phyloP scores from a whole-genome alignment of 495 filamentous ascomycete genomes.

The Oidiodendron maius region DNA sequence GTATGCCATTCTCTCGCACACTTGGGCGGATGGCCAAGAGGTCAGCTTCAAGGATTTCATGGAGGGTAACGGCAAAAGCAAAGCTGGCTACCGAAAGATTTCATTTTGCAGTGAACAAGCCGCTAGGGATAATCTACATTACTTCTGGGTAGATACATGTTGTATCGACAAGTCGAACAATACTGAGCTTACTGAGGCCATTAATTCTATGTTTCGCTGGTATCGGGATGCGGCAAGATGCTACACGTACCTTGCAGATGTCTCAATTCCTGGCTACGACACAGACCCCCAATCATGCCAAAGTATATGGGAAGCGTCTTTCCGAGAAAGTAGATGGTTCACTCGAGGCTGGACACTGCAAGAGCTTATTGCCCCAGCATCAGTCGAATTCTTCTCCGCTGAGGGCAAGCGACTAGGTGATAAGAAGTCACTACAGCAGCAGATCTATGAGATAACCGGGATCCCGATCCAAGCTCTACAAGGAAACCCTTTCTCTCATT shows the following conservation, averaged over 20 bases:
- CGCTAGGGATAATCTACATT: no score
- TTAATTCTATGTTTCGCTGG: no score
- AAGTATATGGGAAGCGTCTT: conserved; percentile 1
- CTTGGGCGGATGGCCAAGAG: conserved; percentile 20
- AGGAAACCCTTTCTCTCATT: conserved; percentile 1
- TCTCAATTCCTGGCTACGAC: conserved; percentile 1
- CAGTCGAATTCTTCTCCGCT: conserved; percentile 6
- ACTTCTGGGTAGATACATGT: no score
- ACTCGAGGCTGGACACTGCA: no score
- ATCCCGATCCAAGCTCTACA: conserved; percentile 3
- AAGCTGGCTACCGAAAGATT: conserved; percentile 25
- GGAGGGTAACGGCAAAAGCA: conserved; percentile 13
- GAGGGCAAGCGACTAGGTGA: no score
- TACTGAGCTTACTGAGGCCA: no score
- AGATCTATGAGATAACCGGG: conserved; percentile 4
- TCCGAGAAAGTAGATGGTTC: conserved; percentile 5
- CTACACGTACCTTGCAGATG: conserved; percentile 14
- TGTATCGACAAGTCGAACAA: no score
- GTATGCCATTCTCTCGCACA: conserved; percentile 23
- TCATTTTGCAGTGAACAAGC: conserved; percentile 25
- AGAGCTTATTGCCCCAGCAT: not conserved
- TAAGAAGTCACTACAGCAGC: conserved; percentile 8
- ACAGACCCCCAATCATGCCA: not conserved
- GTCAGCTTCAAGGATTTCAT: conserved; percentile 16
- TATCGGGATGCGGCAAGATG: conserved; percentile 11